Evolutionary conservation across 345 rosid genomes (phyloP).

Genomic region (Ceriops decandra): DNA sequence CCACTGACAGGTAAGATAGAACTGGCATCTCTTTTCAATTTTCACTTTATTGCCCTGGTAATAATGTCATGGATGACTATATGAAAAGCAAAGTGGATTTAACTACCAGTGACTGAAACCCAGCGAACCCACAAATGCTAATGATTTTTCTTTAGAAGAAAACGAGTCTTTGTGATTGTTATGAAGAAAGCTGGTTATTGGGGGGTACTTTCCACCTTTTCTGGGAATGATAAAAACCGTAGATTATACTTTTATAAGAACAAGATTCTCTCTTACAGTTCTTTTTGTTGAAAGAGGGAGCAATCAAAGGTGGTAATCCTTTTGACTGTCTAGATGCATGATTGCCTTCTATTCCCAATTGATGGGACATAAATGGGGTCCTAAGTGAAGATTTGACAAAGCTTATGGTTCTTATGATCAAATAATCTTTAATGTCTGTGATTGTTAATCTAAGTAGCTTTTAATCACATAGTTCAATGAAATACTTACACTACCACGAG

Average conservation of each 20-base stretch:
- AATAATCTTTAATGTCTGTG: slow-evolving; percentile 15
- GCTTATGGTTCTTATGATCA: slow-evolving; percentile 9
- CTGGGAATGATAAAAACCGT: neutral
- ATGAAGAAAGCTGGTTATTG: neutral
- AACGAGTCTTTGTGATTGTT: neutral
- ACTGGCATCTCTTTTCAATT: slow-evolving; percentile 19
- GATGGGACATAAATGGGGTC: slow-evolving; percentile 12
- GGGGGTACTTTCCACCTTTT: neutral
- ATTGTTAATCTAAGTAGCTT: slow-evolving; percentile 10
- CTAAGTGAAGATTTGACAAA: slow-evolving; percentile 10
- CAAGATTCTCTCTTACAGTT: neutral
- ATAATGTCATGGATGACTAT: slow-evolving; percentile 13
- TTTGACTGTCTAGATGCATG: slow-evolving; percentile 1
- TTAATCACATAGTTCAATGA: neutral
- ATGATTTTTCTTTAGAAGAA: slow-evolving; percentile 27
- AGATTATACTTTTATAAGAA: neutral
- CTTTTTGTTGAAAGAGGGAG: neutral
- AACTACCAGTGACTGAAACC: slow-evolving; percentile 30
- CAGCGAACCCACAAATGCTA: slow-evolving; percentile 29
- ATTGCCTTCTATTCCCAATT: neutral
- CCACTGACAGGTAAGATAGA: slow-evolving; percentile 48
- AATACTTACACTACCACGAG: neutral
- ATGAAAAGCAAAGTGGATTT: slow-evolving; percentile 28
- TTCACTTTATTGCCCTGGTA: slow-evolving; percentile 17
- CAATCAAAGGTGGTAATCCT: slow-evolving; percentile 1